Evolutionary conservation across 2,329 filamentous ascomycete species (phyloP).

Genomic region (Aureobasidium pullulans): DNA sequence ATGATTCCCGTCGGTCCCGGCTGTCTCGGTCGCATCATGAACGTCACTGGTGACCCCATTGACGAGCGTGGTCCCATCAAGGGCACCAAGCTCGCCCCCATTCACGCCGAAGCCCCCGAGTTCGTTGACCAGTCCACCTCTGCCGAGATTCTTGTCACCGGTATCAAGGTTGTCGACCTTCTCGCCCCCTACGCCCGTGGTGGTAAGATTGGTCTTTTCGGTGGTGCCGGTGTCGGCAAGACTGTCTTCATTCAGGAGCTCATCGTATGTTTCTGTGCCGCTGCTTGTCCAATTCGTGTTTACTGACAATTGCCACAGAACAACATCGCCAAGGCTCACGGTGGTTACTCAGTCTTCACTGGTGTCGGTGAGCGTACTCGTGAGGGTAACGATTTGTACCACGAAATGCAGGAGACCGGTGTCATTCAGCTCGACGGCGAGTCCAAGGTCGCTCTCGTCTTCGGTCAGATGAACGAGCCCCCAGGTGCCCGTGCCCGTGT

Average conservation of each 20-base stretch:
- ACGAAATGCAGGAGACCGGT: constrained; percentile 99
- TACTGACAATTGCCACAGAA: constrained; percentile 48
- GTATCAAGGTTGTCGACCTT: constrained; percentile 99
- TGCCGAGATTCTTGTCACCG: constrained; percentile 94
- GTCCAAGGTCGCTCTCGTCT: constrained; percentile 98
- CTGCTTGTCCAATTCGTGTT: not conserved
- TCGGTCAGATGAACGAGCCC: constrained; percentile 99
- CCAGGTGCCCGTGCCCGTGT: constrained; percentile 99
- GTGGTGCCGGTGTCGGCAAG: constrained; percentile 99
- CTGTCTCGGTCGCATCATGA: constrained; percentile 98
- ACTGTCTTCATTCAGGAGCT: constrained; percentile 99
- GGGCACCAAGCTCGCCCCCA: constrained; percentile 76
- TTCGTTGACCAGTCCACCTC: constrained; percentile 95
- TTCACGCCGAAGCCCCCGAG: constrained; percentile 86
- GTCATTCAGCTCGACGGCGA: constrained; percentile 99
- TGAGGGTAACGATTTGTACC: constrained; percentile 99
- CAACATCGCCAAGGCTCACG: constrained; percentile 99
- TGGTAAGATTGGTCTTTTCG: constrained; percentile 99
- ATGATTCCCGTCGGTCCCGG: constrained; percentile 88
- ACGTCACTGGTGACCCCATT: constrained; percentile 99
- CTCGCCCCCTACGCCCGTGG: constrained; percentile 99
- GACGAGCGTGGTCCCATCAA: constrained; percentile 99
- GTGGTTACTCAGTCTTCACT: constrained; percentile 99
- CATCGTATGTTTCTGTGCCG: constrained; percentile 54
- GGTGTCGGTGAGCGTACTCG: constrained; percentile 99